Evolutionary conservation across 75 land plant genomes (phyloP), one percentile per base, ranked within the genome.

Genomic region (Larix kaempferi): DNA sequence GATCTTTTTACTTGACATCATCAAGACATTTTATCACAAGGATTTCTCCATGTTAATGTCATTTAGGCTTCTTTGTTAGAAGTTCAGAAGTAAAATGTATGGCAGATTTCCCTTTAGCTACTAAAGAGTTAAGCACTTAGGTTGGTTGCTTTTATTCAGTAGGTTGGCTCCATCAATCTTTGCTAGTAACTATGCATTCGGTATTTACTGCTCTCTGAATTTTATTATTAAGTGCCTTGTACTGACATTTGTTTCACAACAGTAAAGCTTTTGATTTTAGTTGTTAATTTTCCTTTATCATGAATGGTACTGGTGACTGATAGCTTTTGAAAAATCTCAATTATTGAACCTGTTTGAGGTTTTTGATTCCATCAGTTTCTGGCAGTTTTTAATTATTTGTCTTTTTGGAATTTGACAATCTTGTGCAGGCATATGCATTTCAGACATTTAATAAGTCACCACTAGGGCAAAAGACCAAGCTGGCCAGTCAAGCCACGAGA

Each of bases 341-440:
- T 69, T 41, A 22, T 69, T 19, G 35, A 65, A 65, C 39, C 69
- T 65, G 14, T 65, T 29, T n/a, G 23, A 41, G 25, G 11, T 10
- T 41, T 22, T 29, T 3, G 3, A 10, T 69, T 69, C 49, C n/a
- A 14, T 33, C 29, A 41, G n/a, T 69, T 8, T 69, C 72, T 44
- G 41, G 72, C 52, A 19, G 3, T 21, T 41, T 19, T 69, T 0
- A 39, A n/a, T 19, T 19, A 16, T 21, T 37, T 17, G 33, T 4
- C 8, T 69, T 69, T 22, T 69, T 39, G 41, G 72, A 67, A 37
- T 67, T 16, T 39, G 21, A 7, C 39, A 6, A 37, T 12, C n/a
- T 69, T 69, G 72, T 69, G 72, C 72, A 69, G 72, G 72, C 49
- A 16, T 69, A 69, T 41, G 72, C 72, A 69, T 69, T 69, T 69